These are phyloP conservation scores for Phytophthora pseudosyringae DNA, from an alignment of 352 stramenopile species.

Conservation along the genomic window DNA sequence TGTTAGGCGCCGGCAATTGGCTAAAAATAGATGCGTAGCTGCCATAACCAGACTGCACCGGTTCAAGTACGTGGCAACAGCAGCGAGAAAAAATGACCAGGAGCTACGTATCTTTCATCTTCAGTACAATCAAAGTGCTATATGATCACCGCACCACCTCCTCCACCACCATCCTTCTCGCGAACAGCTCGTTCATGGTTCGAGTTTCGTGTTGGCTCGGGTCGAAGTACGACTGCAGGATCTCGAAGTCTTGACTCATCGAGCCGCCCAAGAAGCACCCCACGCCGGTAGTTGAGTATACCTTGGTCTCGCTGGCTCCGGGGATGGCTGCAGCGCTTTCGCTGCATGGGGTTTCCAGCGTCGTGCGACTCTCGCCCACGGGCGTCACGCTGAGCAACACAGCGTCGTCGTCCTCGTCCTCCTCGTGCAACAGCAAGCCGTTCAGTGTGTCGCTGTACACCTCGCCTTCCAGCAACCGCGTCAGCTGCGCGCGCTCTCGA, in stretches of 20 bases:
- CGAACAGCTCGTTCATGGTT: slow-evolving; percentile 17
- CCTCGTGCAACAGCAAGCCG: slow-evolving; percentile 77
- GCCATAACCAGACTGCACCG: slow-evolving; percentile 6
- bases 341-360: slow-evolving; percentile 11
- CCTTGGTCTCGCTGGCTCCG: slow-evolving; percentile 20
- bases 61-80: slow-evolving; percentile 2
- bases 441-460: slow-evolving; percentile 74
- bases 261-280: slow-evolving; percentile 56
- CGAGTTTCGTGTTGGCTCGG: slow-evolving; percentile 23
- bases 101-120: background rate
- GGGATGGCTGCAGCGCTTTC: slow-evolving; percentile 1
- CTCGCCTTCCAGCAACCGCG: slow-evolving; percentile 68
- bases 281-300: slow-evolving; percentile 41
- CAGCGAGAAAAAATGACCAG: background rate
- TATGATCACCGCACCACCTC: slow-evolving; percentile 43
- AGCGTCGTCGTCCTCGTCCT: slow-evolving; percentile 75
- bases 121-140: background rate
- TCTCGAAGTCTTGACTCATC: slow-evolving; percentile 80
- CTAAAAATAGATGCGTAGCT: slow-evolving; percentile 9
- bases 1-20: slow-evolving; percentile 18
- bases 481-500: slow-evolving; percentile 65
- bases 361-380: slow-evolving; percentile 32
- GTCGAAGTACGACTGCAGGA: slow-evolving; percentile 83
- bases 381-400: slow-evolving; percentile 79
- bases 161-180: slow-evolving; percentile 31